Percentiles rank a stretch among this genome's conserved stretches.
Conservation (phyloP, 2,329 filamentous ascomycete species). For the Pyricularia pennisetigena region DNA sequence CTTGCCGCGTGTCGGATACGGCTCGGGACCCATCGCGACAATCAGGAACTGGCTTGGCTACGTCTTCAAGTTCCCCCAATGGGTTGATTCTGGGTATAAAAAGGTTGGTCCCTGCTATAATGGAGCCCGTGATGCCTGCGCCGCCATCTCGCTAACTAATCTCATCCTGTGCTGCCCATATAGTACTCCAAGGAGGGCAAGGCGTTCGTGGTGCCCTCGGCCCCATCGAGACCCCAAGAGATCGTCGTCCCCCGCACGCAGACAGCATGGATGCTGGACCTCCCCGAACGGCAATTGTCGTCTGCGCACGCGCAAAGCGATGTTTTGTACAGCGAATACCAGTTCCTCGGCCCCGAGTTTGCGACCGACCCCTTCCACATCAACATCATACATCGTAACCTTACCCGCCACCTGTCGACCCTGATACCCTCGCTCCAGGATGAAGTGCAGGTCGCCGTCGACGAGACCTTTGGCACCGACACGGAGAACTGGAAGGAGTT, state of each 20-base stretch:
- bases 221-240: conserved; percentile 28
- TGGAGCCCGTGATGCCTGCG: background rate
- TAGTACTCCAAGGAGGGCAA: conserved; percentile 30
- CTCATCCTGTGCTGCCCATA: background rate
- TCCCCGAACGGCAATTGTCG: conserved; percentile 32
- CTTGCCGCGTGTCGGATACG: conserved; percentile 30
- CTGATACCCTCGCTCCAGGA: conserved; percentile 30
- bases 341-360: conserved; percentile 28
- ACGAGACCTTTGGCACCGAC: conserved; percentile 23
- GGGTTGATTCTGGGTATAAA: conserved; percentile 31
- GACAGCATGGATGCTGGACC: conserved; percentile 34
- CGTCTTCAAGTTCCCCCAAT: conserved; percentile 24
- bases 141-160: background rate
- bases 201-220: conserved; percentile 31
- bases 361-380: conserved; percentile 27
- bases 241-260: conserved; percentile 33
- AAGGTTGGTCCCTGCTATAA: conserved; percentile 18
- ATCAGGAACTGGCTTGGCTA: conserved; percentile 29
- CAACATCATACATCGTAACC: conserved; percentile 31
- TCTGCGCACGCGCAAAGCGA: conserved; percentile 34
- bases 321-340: conserved; percentile 27
- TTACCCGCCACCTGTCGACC: conserved; percentile 27
- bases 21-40: conserved; percentile 23
- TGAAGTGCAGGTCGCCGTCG: conserved; percentile 26
- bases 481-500: conserved; percentile 25